Evolutionary conservation across 2,329 filamentous ascomycete genomes (phyloP), one percentile per base, ranked within the genome.

Genomic region (Microcyclospora pomicola): DNA sequence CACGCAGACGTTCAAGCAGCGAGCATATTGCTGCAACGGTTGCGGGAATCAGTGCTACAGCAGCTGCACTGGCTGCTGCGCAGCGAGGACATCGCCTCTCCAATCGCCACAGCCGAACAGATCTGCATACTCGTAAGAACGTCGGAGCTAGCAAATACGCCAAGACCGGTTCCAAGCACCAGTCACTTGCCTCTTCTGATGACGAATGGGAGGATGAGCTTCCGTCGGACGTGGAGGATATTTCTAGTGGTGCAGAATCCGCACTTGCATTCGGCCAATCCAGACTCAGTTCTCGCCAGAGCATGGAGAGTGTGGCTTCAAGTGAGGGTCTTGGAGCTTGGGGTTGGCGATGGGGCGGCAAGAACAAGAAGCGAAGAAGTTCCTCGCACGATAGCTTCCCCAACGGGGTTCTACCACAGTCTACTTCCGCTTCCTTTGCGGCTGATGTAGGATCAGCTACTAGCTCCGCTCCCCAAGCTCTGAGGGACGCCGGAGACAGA

Each of bases 221-320:
- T 9, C 49, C 67, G n/a, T 68, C 69, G 34, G 71, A 71, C 24
- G 68, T 67, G 15, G 69, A 70, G 31, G 66, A 69, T 32, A 62
- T 62, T n/a, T 67, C 63, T 27, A 75, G 69, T 53, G 30, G 30
- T 5, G 60, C 68, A 34, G 68, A 71, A 48, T 72, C 69, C 24
- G 73, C 61, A 16, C 65, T 82, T 38, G 75, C 76, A 2, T 82
- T 77, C 48, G 77, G 77, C 31, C 67, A 65, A 34, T 59, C 52
- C 36, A 59, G 55, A 24, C 59, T 59, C 36, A 55, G 52, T 47
- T 48, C 54, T 24, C 57, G 56, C 29, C 56, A 65, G 44, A 74
- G 71, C 42, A 56, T 60, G 30, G 70, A 72, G 35, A 74, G 72
- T 9, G 57, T 73, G 1, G 63, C 58, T 19, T 73, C 71, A 15